Base-by-base conservation (phyloP, 352 stramenopile genomes). In the Phytophthora europaea region DNA sequence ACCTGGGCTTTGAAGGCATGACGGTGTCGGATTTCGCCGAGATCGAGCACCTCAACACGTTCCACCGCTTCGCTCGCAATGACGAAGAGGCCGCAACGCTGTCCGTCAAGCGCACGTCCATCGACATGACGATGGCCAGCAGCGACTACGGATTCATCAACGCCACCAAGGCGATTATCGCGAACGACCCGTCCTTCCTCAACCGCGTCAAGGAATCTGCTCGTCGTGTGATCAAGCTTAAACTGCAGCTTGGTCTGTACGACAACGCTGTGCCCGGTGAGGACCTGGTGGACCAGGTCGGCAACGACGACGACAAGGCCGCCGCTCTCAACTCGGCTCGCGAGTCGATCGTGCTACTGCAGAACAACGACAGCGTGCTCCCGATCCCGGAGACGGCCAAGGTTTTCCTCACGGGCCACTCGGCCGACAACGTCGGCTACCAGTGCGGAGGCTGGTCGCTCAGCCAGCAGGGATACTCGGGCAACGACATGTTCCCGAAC, bases 71-170 rank as follows among this genome's bases (percentile, higher is more conserved):
- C 20, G 84, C 83, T 15, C 52, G 48, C n/a, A 79, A 51, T 2
- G 22, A 79, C 18, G 74, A 80, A 7, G 77, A 92, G 16, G 89
- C 92, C 10, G 72, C 91, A 1, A 76, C 79, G 16, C 78, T 93
- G 55, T 78, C 88, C 20, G 76, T 98, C 15, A 65, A 76, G 53
- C 83, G 94, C 60, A 94, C 89, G n/a, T 85, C 80, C 26, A 81
- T 98, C 16, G 93, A 98, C 60, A 96, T 98, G 87, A 96, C 83
- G 43, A 98, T 98, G 93, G 83, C 93, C n/a, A 79, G 78, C 40
- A 78, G 70, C 47, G 69, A 85, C 53, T 78, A 82, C 4, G 55
- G 76, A 15, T 84, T 88, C 56, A 84, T 95, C 53, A 83, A 92
- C 28, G 65, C 80, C 20, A 78, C 63, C n/a, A 89, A 88, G 64